Evolutionary conservation across 768 basidiomycete species (phyloP), one percentile per base, ranked within the genome.

Genomic region (Solioccasus polychromus): DNA sequence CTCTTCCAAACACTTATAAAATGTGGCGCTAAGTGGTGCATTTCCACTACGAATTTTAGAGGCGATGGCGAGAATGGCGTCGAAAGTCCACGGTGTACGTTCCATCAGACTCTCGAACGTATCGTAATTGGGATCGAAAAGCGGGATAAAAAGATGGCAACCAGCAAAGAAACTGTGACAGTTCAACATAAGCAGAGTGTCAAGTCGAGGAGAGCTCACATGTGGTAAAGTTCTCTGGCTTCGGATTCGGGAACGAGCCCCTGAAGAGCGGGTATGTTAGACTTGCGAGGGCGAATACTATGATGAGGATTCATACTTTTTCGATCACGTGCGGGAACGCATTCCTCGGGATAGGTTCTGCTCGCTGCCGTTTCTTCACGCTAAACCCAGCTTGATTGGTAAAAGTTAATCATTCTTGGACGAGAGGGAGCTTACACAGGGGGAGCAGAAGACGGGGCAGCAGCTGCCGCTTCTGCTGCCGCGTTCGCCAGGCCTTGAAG

Each of bases 11-110:
- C 88, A 89, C 60, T 84, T 84, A 73, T 93, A 92, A 68, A 92
- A 94, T 1, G 91, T 88, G 36, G 84, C 76, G 50, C 81, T 83
- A 34, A 91, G 80, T 24, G 87, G 88, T 25, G 90, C 88, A 58
- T 86, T 92, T 19, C 92, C 93, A 52, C 88, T 88, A 60, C 90
- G 79, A 59, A 97, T 92, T 69, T 92, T 94, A 44, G 86, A 82
- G 39, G 92, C 93, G 39, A 96, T 84, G 35, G 93, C 91, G 40
- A 97, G 76, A 59, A 97, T 85, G 48, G 92, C 86, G 67, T 95
- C 90, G 66, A 93, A 93, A 42, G 92, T 93, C 87, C 92, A 97
- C 5, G 94, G 94, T 5, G 88, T 89, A 55, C 94, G 84, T 66
- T 92, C 91, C 74, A 85, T 86, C 57, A 94, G 75, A 54, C 83